Percentiles rank a stretch among this genome's conserved stretches.
Evolutionary conservation across 345 rosid genomes (phyloP).

Genomic region (Geranium brycei): DNA sequence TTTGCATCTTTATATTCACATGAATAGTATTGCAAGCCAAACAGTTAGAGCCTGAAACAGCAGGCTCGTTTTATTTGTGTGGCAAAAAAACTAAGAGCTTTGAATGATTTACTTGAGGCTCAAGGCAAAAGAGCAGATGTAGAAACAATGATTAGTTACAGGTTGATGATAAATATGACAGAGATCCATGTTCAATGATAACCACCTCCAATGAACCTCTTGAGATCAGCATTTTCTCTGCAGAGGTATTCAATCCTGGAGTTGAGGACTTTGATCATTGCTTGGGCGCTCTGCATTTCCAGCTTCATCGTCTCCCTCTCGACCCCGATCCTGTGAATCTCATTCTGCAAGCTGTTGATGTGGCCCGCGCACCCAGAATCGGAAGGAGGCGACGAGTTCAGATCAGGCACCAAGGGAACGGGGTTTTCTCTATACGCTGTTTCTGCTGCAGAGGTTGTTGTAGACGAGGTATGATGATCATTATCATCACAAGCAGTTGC

Average conservation of each 20-base stretch:
- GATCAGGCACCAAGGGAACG: neutral
- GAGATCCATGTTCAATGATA: no score
- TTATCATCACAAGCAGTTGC: constrained; percentile 49
- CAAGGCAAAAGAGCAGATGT: no score
- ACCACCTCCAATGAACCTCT: constrained; percentile 19
- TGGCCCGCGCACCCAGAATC: constrained; percentile 27
- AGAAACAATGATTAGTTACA: no score
- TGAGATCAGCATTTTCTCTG: constrained; percentile 64
- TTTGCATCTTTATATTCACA: no score
- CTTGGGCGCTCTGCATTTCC: constrained; percentile 69
- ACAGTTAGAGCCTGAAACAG: no score
- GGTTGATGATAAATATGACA: no score
- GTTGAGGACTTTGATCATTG: constrained; percentile 70
- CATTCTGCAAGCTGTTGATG: constrained; percentile 44
- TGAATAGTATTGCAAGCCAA: no score
- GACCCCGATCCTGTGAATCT: constrained; percentile 50
- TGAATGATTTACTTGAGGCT: no score
- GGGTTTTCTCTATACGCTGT: constrained; percentile 19
- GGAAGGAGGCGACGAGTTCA: constrained; percentile 19
- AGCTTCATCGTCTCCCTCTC: constrained; percentile 64
- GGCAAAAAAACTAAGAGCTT: no score
- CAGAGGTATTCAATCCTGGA: constrained; percentile 42
- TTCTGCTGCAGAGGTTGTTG: constrained; percentile 13
- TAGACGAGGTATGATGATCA: constrained; percentile 45
- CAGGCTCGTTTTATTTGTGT: no score